Percentiles rank a stretch among this genome's conserved stretches.
phyloP scores from a whole-genome alignment of 768 basidiomycete genomes.

The Xerocomellus intermedius region DNA sequence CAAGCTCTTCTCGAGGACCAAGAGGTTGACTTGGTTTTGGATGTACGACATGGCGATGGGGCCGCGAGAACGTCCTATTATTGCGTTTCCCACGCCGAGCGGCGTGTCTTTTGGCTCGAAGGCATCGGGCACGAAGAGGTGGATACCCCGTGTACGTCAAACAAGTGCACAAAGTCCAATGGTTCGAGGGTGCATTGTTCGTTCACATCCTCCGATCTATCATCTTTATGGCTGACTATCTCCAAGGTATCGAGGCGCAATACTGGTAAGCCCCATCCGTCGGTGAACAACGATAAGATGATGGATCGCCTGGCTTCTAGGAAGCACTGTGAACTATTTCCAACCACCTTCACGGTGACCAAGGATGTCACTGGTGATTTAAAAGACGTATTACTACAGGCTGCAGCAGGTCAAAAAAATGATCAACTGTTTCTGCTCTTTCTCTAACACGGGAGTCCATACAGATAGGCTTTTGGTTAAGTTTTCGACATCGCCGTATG shows the following conservation, averaged over 20 bases:
- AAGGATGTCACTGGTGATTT: conserved; percentile 16
- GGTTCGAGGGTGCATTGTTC: conserved; percentile 24
- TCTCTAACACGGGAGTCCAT: not conserved
- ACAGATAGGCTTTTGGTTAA: conserved; percentile 30
- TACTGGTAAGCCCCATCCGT: conserved; percentile 26
- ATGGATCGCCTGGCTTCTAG: conserved; percentile 4
- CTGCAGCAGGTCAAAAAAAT: conserved; percentile 26
- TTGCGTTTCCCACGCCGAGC: conserved; percentile 28
- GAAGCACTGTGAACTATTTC: conserved; percentile 34
- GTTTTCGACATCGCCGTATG: conserved; percentile 34
- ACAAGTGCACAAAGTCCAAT: conserved; percentile 7
- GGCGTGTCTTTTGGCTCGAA: conserved; percentile 31
- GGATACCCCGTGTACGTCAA: conserved; percentile 23
- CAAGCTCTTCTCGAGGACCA: conserved; percentile 8
- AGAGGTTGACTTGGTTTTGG: conserved; percentile 19
- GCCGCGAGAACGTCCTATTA: conserved; percentile 21
- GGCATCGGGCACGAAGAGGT: conserved; percentile 20
- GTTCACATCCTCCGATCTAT: conserved; percentile 1
- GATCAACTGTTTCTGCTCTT: not conserved
- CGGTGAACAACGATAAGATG: not conserved
- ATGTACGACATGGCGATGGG: not conserved
- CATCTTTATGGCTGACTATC: not conserved
- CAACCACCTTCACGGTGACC: conserved; percentile 23
- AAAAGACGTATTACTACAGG: conserved; percentile 25
- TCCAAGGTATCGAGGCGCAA: conserved; percentile 27